phyloP scores from a whole-genome alignment of 768 basidiomycete genomes.

The Plicaturopsis crispa region DNA sequence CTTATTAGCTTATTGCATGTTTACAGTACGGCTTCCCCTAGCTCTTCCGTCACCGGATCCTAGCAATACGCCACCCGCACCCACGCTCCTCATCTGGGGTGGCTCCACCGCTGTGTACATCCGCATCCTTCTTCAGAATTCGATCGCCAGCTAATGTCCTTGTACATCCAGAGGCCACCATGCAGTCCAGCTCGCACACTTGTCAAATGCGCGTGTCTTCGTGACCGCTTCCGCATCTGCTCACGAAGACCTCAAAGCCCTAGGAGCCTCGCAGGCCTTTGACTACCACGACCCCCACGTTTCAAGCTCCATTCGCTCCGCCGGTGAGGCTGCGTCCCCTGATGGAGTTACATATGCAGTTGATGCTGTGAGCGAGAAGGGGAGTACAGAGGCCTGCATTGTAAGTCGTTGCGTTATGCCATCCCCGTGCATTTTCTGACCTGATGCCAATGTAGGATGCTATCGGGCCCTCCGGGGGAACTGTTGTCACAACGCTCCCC shows the following conservation, averaged over 20 bases:
- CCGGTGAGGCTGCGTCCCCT: too few relatives aligned
- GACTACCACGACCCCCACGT: conserved; percentile 2
- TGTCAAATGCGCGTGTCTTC: conserved; percentile 5
- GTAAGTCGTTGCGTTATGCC: neutral
- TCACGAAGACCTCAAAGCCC: conserved; percentile 4
- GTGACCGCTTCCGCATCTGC: conserved; percentile 5
- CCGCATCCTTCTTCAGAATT: too few relatives aligned
- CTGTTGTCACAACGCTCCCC: neutral
- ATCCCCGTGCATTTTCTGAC: too few relatives aligned
- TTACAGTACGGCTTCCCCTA: neutral
- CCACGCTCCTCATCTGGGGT: conserved; percentile 1
- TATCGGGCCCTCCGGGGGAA: neutral
- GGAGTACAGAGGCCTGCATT: conserved; percentile 1
- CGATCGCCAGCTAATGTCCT: too few relatives aligned
- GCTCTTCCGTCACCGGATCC: neutral
- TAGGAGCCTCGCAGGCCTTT: conserved; percentile 5
- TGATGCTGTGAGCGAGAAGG: neutral
- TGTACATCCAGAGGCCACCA: too few relatives aligned
- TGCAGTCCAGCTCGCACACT: conserved; percentile 5
- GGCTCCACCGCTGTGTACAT: conserved; percentile 4
- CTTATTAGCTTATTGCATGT: too few relatives aligned
- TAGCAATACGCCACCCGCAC: neutral
- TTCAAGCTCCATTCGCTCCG: neutral
- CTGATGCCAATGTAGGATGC: neutral
- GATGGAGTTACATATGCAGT: neutral